Percentiles rank a stretch among this genome's conserved stretches.
Conservation (phyloP, 306 rosid genomes). For the Carpinus fangiana region DNA sequence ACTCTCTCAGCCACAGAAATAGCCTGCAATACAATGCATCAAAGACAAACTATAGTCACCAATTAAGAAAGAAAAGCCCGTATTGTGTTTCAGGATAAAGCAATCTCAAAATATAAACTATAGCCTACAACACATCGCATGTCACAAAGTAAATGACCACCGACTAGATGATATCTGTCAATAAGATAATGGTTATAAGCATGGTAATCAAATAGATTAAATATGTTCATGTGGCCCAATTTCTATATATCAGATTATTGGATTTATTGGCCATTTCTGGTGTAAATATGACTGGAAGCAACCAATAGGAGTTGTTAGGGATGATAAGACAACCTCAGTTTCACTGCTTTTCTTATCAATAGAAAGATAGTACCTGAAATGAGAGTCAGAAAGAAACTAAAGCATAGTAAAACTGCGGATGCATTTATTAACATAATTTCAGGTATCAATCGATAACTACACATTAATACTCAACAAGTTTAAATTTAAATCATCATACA, state of each 20-base stretch:
- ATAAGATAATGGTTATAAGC: background rate
- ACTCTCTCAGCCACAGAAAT: slow-evolving; percentile 97
- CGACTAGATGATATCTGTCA: background rate
- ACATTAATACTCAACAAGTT: too few species aligned
- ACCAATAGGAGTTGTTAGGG: background rate
- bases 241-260: background rate
- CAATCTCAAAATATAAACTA: background rate
- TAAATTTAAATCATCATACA: too few species aligned
- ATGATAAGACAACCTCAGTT: background rate
- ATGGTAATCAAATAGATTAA: background rate
- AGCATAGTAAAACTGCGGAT: too few species aligned
- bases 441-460: too few species aligned
- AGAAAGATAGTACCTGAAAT: too few species aligned
- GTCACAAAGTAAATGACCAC: background rate
- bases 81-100: slow-evolving; percentile 4
- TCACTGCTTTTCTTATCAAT: background rate
- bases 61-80: slow-evolving; percentile 2
- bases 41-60: slow-evolving; percentile 18
- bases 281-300: background rate
- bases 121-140: too few species aligned
- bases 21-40: slow-evolving; percentile 53
- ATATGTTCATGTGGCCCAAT: background rate
- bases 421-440: background rate
- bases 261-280: background rate
- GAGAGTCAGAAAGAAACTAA: too few species aligned